Evolutionary conservation across 768 basidiomycete species (phyloP).

Genomic region (Psilocybe cyanescens): DNA sequence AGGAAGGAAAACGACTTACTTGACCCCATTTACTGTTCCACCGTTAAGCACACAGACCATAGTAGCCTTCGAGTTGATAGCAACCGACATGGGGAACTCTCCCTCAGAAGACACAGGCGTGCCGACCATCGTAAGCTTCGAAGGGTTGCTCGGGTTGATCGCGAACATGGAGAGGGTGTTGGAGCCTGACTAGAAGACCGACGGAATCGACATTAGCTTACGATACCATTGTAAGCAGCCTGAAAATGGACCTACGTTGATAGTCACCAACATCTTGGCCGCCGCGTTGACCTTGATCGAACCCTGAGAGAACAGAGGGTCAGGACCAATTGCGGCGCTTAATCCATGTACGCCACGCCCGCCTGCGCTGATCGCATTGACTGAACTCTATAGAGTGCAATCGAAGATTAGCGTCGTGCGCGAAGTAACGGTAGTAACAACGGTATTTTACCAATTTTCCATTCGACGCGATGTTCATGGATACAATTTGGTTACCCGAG

Average conservation of each 20-base stretch:
- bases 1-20: neutral
- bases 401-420: neutral
- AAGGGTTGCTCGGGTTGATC: slow-evolving; percentile 47
- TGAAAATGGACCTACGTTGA: neutral
- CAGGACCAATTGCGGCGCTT: slow-evolving; percentile 4
- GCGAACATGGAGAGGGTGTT: slow-evolving; percentile 45
- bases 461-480: slow-evolving; percentile 11
- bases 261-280: slow-evolving; percentile 4
- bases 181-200: slow-evolving; percentile 42
- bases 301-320: slow-evolving; percentile 14
- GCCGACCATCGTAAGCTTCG: slow-evolving; percentile 44
- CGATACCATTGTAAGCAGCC: neutral
- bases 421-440: neutral
- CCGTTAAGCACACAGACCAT: slow-evolving; percentile 46
- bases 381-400: neutral
- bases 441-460: slow-evolving; percentile 5
- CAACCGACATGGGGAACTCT: slow-evolving; percentile 53
- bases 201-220: neutral
- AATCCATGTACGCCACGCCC: slow-evolving; percentile 9
- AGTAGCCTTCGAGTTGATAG: slow-evolving; percentile 32
- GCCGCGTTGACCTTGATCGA: slow-evolving; percentile 6
- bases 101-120: slow-evolving; percentile 46
- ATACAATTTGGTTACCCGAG: slow-evolving; percentile 7
- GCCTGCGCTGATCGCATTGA: slow-evolving; percentile 8
- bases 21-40: slow-evolving; percentile 45